phyloP scores from a whole-genome alignment of 163 green algal species.

The Chloromonas sp. region DNA sequence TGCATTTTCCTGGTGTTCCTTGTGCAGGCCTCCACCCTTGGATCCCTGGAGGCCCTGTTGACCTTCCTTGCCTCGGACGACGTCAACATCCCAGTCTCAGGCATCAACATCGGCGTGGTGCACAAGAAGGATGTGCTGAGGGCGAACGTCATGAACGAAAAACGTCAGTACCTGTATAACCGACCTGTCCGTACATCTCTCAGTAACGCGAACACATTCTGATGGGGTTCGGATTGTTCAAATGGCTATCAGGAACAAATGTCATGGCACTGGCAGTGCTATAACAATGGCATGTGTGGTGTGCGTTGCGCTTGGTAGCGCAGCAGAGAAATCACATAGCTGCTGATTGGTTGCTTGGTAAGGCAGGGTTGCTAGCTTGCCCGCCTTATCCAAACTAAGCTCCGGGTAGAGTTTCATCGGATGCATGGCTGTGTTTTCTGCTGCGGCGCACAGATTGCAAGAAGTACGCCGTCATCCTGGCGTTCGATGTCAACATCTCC shows the following conservation, averaged over 20 bases:
- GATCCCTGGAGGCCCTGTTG: conserved; percentile 92
- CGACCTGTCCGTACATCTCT: conserved; percentile 7
- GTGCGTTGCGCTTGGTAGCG: background rate
- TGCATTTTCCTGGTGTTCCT: too few species aligned
- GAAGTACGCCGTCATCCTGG: conserved; percentile 92
- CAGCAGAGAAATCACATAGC: background rate
- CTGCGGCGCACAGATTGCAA: conserved; percentile 13
- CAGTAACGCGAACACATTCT: background rate
- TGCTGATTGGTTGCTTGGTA: background rate
- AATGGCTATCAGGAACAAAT: background rate
- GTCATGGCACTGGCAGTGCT: background rate
- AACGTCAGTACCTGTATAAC: conserved; percentile 41
- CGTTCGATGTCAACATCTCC: conserved; percentile 91
- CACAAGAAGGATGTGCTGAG: conserved; percentile 96
- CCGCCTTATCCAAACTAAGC: background rate
- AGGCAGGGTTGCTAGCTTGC: background rate
- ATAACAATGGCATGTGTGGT: background rate
- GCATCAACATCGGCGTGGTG: conserved; percentile 93
- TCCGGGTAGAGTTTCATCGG: too few species aligned
- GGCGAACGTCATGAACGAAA: conserved; percentile 95
- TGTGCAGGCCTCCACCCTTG: conserved; percentile 83
- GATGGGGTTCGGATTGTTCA: background rate
- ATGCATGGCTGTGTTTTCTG: background rate
- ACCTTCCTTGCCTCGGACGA: conserved; percentile 70
- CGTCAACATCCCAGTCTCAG: conserved; percentile 47